Evolutionary conservation across 2,329 filamentous ascomycete species (phyloP), one percentile per base, ranked within the genome.

Genomic region (Chaetomium strumarium): DNA sequence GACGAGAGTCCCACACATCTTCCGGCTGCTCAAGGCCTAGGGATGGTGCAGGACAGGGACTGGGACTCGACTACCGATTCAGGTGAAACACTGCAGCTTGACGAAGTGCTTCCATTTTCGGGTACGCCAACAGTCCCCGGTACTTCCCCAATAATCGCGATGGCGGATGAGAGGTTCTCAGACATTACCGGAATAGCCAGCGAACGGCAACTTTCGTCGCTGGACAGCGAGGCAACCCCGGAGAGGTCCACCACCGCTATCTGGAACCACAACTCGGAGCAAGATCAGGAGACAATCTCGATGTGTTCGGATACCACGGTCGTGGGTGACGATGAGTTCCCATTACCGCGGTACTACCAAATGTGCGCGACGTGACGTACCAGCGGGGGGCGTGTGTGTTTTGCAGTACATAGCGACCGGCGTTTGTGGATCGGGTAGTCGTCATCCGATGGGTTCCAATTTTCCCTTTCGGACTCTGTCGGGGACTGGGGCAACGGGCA

Each of bases 381-480:
- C 34, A 44, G 41, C 7, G 38, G 12, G 38, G n/a, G 29, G 17
- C 37, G 14, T 3, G 2, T 9, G n/a, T 9, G 5, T 12, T 44
- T 55, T 49, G 12, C 44, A 43, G 41, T 54, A 60, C 64, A 65
- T 63, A 65, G 64, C 64, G 62, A 59, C 42, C 33, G 64, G 64
- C 58, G 64, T 65, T 64, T n/a, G 29, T 38, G 46, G 31, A 51
- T 52, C n/a, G n/a, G 7, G 30, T 30, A 40, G 30, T 14, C 46
- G 24, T 7, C 24, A 24, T 54, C 54, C 45, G 42, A 48, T 20
- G 19, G 52, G 31, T 44, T 39, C 20, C 24, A 3, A 11, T 51
- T 30, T 45, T 14, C 33, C 14, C 41, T 44, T 39, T 13, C 33
- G 13, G 45, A 17, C 20, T 45, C n/a, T 16, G 13, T 12, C 19